phyloP scores from a whole-genome alignment of 208 protist genomes.

The Herpetomonas samuelpessoai region DNA sequence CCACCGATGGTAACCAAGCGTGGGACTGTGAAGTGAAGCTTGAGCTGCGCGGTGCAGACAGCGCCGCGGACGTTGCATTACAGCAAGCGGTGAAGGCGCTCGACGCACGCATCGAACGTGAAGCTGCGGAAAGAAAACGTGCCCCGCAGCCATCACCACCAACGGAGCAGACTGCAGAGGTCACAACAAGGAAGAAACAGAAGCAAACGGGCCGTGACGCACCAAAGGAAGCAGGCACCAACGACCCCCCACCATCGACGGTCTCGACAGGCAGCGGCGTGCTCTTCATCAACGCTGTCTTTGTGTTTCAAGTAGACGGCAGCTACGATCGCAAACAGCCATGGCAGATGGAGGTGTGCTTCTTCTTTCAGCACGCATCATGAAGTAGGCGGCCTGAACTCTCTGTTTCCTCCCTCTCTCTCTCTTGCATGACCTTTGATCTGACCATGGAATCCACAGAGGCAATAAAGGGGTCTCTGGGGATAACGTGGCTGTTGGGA shows the following conservation, averaged over 20 bases:
- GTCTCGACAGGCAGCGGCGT: slow-evolving; percentile 3
- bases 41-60: not conserved
- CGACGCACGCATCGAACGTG: too few species aligned
- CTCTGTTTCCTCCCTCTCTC: not conserved
- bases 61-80: not conserved
- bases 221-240: not conserved
- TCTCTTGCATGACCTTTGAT: not conserved
- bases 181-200: not conserved
- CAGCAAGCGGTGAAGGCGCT: not conserved
- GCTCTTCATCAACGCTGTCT: slow-evolving; percentile 16
- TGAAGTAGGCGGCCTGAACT: not conserved
- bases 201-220: not conserved
- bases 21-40: not conserved
- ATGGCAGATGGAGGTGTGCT: slow-evolving; percentile 15
- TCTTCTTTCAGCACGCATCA: too few species aligned
- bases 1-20: not conserved
- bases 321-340: slow-evolving; percentile 13
- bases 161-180: not conserved
- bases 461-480: too few species aligned
- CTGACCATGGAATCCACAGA: not conserved
- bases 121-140: not conserved
- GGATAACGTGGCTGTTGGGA: too few species aligned
- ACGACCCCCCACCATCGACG: not conserved
- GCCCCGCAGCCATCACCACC: not conserved
- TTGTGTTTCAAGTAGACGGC: slow-evolving; percentile 4